phyloP scores from a whole-genome alignment of 192 early-diverging fungal species.

The Coemansia nantahalensis region DNA sequence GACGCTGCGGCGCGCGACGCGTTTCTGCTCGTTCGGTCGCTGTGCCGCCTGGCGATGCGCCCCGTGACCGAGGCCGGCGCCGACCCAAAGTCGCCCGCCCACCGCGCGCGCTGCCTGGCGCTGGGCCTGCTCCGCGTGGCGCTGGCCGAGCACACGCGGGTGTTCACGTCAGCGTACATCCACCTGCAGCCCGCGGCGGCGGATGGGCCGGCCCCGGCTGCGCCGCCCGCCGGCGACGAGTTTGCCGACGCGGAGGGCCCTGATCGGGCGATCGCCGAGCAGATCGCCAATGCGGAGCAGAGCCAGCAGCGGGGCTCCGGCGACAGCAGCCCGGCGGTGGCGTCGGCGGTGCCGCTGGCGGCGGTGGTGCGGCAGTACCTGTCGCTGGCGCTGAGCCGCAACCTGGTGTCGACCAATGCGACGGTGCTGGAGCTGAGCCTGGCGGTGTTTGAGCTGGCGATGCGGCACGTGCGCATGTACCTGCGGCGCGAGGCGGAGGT shows the following conservation, averaged over 20 bases:
- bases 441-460: conserved; percentile 78
- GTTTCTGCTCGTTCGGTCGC: conserved; percentile 78
- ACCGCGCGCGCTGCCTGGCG: conserved; percentile 82
- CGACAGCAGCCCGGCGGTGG: conserved; percentile 1
- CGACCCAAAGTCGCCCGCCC: conserved; percentile 75
- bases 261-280: conserved; percentile 28
- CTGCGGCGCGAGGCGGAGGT: conserved; percentile 88
- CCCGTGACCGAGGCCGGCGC: conserved; percentile 62
- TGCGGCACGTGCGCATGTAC: conserved; percentile 64
- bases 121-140: conserved; percentile 76
- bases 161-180: conserved; percentile 67
- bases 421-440: conserved; percentile 81
- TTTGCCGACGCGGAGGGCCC: conserved; percentile 46
- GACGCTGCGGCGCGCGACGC: conserved; percentile 63
- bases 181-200: conserved; percentile 14
- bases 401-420: conserved; percentile 71
- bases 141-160: conserved; percentile 68
- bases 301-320: conserved; percentile 2
- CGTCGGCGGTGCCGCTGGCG: conserved; percentile 65
- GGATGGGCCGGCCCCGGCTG: too few species aligned
- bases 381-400: conserved; percentile 77
- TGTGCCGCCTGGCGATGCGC: conserved; percentile 90
- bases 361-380: conserved; percentile 86
- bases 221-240: conserved; percentile 23
- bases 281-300: conserved; percentile 1